A percentile compares a stretch with the other conserved stretches of the same genome.
Evolutionary conservation across 495 filamentous ascomycete species (phyloP).

Genomic region (Mycothermus thermophilus): DNA sequence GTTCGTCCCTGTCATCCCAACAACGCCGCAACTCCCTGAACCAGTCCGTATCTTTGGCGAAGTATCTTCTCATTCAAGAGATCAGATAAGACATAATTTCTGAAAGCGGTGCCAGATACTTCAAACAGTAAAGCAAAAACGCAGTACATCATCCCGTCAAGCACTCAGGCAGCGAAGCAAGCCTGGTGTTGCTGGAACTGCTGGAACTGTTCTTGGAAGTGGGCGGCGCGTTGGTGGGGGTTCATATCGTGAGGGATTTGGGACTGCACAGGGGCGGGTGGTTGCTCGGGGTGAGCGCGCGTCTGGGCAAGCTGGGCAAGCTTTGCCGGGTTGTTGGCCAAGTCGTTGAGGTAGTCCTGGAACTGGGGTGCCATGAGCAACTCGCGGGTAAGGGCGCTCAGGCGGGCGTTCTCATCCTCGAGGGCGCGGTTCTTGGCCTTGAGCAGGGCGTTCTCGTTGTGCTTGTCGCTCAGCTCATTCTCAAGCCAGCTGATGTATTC

Average conservation of each 20-base stretch:
- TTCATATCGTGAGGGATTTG: background rate
- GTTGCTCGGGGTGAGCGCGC: background rate
- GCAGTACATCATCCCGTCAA: too few species aligned
- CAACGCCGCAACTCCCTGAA: too few species aligned
- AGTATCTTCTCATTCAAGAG: too few species aligned
- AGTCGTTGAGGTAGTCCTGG: slow-evolving; percentile 61
- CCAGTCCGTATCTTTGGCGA: too few species aligned
- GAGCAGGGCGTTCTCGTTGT: slow-evolving; percentile 57
- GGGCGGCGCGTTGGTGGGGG: background rate
- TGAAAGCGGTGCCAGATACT: too few species aligned
- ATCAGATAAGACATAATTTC: too few species aligned
- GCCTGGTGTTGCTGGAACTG: too few species aligned
- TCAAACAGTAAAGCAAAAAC: too few species aligned
- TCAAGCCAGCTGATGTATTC: slow-evolving; percentile 95
- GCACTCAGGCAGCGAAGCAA: too few species aligned
- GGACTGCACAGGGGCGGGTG: background rate
- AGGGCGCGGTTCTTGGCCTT: slow-evolving; percentile 58
- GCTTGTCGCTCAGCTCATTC: slow-evolving; percentile 59
- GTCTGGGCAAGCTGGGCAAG: slow-evolving; percentile 2
- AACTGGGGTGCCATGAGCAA: slow-evolving; percentile 81
- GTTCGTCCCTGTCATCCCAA: too few species aligned
- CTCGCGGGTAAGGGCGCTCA: slow-evolving; percentile 64
- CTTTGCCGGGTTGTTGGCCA: slow-evolving; percentile 30
- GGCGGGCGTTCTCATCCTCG: slow-evolving; percentile 63
- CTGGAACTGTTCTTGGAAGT: background rate